A percentile compares a stretch with the other conserved stretches of the same genome.
These are phyloP conservation scores for Nephelium lappaceum DNA, from an alignment of 345 rosid genomes.

Conservation along the genomic window DNA sequence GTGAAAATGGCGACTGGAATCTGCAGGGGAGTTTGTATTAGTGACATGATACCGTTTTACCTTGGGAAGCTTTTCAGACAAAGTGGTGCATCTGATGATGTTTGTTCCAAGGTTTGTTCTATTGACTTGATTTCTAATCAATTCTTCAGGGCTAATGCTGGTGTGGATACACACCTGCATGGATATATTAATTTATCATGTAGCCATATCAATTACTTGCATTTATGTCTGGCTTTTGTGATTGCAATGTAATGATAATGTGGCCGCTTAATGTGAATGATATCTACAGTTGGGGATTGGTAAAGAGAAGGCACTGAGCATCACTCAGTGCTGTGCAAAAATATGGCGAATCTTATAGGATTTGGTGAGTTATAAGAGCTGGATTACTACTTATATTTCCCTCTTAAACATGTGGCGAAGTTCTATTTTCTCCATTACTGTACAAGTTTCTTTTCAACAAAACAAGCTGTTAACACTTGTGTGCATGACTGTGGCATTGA, in stretches of 20 bases:
- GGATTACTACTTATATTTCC: constrained; percentile 6
- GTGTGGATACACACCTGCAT: neutral
- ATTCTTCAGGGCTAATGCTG: constrained; percentile 17
- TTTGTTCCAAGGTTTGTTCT: constrained; percentile 71
- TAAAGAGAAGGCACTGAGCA: constrained; percentile 63
- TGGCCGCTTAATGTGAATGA: constrained; percentile 23
- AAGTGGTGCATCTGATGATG: constrained; percentile 74
- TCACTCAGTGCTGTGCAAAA: constrained; percentile 56
- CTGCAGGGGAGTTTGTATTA: constrained; percentile 85
- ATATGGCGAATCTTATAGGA: constrained; percentile 81
- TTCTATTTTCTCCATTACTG: neutral
- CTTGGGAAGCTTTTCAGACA: constrained; percentile 73
- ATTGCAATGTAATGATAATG: constrained; percentile 3
- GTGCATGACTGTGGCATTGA: neutral
- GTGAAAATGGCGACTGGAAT: constrained; percentile 23
- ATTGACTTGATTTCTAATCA: constrained; percentile 18
- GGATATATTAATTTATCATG: neutral
- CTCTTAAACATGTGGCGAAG: neutral
- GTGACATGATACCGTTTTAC: constrained; percentile 96
- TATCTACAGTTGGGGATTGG: constrained; percentile 68
- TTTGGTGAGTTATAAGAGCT: constrained; percentile 55
- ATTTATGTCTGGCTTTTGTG: constrained; percentile 2
- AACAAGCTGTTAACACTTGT: neutral
- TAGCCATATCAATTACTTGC: neutral
- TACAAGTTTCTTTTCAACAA: neutral